Evolutionary conservation across 352 stramenopile genomes (phyloP).

Genomic region (Pythium dissotocum): DNA sequence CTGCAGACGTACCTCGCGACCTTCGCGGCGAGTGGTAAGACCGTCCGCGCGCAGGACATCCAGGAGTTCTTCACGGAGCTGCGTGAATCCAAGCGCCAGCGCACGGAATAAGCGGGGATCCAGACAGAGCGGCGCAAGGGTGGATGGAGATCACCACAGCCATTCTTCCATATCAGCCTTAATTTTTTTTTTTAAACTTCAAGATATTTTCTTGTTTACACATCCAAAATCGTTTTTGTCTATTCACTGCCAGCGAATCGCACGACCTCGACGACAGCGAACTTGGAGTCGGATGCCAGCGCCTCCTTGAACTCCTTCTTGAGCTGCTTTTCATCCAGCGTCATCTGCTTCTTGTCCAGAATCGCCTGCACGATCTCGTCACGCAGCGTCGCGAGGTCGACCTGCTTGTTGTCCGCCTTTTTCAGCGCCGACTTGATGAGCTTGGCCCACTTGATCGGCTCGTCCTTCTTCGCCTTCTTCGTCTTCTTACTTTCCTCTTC

Average conservation of each 20-base stretch:
- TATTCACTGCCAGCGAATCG: constrained; percentile 28
- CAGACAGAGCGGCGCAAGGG: not conserved
- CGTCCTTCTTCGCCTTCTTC: constrained; percentile 54
- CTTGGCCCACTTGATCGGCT: constrained; percentile 72
- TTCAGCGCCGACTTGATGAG: constrained; percentile 63
- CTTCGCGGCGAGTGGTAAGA: constrained; percentile 64
- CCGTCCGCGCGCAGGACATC: constrained; percentile 72
- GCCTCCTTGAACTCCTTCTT: constrained; percentile 65
- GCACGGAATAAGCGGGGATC: constrained; percentile 9
- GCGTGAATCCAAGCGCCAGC: constrained; percentile 54
- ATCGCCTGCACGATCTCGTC: constrained; percentile 50
- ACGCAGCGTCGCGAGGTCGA: constrained; percentile 57
- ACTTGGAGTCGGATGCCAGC: constrained; percentile 37
- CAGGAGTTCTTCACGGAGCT: constrained; percentile 66
- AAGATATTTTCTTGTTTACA: constrained; percentile 7
- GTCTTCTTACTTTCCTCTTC: constrained; percentile 23
- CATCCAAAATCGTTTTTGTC: constrained; percentile 9
- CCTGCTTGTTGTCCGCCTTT: constrained; percentile 37
- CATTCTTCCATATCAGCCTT: not conserved
- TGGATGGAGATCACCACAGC: not conserved
- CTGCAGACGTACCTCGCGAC: constrained; percentile 62
- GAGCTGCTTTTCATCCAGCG: constrained; percentile 63
- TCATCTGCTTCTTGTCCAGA: constrained; percentile 41
- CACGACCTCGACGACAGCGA: constrained; percentile 54
- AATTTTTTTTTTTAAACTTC: constrained; percentile 23